A percentile compares a stretch with the other conserved stretches of the same genome.
Conservation (phyloP, 2,329 filamentous ascomycete species). For the Elsinoe arachidis region DNA sequence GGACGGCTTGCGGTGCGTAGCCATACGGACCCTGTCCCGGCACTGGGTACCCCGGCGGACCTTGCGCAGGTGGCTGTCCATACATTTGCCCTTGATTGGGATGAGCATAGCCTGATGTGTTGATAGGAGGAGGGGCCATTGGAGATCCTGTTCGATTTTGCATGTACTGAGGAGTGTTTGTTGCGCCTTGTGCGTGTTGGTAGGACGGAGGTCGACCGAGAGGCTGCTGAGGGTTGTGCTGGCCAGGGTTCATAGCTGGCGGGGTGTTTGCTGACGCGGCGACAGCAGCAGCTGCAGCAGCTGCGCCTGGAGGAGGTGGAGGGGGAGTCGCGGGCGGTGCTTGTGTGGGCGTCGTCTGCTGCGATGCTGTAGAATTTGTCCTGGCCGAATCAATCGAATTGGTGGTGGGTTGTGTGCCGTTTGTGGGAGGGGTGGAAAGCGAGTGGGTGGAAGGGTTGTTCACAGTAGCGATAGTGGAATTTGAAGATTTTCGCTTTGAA, state of each 20-base stretch:
- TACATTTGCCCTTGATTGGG: conserved; percentile 32
- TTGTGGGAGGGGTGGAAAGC: conserved; percentile 16
- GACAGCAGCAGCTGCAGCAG: conserved; percentile 29
- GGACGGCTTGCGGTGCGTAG: conserved; percentile 17
- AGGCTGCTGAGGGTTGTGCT: conserved; percentile 37
- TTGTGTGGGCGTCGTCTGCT: conserved; percentile 20
- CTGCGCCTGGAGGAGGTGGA: conserved; percentile 27
- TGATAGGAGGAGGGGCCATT: conserved; percentile 38
- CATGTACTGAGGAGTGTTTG: conserved; percentile 33
- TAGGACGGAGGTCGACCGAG: conserved; percentile 57
- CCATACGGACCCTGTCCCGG: conserved; percentile 26
- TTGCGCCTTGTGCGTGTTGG: conserved; percentile 43
- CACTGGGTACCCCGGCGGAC: conserved; percentile 30
- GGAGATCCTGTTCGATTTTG: conserved; percentile 41
- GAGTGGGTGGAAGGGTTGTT: conserved; percentile 37
- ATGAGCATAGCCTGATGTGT: conserved; percentile 41
- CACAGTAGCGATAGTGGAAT: conserved; percentile 24
- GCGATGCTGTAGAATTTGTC: conserved; percentile 12
- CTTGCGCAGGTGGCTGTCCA: conserved; percentile 28
- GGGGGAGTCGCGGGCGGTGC: conserved; percentile 26
- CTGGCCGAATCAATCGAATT: conserved; percentile 17
- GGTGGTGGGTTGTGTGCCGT: conserved; percentile 30
- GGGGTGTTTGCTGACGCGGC: conserved; percentile 40
- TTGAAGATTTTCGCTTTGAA: conserved; percentile 67
- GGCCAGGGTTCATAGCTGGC: conserved; percentile 45